A percentile compares a stretch with the other conserved stretches of the same genome.
Conservation (phyloP, 768 basidiomycete species). For the Psilocybe azurescens region DNA sequence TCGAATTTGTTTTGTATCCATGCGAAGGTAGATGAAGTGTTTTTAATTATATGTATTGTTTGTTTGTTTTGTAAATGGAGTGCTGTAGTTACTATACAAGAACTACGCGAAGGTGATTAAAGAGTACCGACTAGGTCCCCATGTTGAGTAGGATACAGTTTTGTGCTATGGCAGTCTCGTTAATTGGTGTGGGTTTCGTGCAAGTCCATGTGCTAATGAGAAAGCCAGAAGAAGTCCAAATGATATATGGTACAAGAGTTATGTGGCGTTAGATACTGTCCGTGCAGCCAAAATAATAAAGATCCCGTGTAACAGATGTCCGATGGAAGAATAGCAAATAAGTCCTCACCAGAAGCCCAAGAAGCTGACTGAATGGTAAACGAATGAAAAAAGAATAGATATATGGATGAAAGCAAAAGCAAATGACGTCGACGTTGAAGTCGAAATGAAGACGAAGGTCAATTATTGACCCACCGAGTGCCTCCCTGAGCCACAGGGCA, state of each 20-base stretch:
- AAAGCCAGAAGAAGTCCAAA: neutral
- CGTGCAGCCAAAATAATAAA: slow-evolving; percentile 1
- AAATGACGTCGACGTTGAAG: slow-evolving; percentile 6
- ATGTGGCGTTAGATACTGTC: slow-evolving; percentile 1
- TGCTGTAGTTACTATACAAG: too few species aligned
- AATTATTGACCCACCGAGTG: slow-evolving; percentile 51
- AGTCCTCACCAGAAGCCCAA: slow-evolving; percentile 9
- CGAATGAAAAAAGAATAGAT: slow-evolving; percentile 9
- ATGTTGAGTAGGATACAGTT: neutral
- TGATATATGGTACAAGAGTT: slow-evolving; percentile 1
- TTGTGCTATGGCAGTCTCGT: neutral
- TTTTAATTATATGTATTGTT: too few species aligned
- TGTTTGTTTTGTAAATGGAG: too few species aligned
- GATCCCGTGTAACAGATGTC: slow-evolving; percentile 2
- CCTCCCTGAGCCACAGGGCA: slow-evolving; percentile 56
- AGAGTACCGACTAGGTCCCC: neutral
- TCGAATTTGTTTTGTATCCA: too few species aligned
- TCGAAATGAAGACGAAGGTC: slow-evolving; percentile 14
- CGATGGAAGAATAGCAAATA: neutral
- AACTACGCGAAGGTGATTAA: too few species aligned
- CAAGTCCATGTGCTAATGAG: neutral
- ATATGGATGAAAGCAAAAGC: too few species aligned
- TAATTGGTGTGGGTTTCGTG: neutral
- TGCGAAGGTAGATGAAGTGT: too few species aligned
- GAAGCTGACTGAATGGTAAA: neutral